Evolutionary conservation across 495 filamentous ascomycete genomes (phyloP).

Genomic region (Penicillium desertorum): DNA sequence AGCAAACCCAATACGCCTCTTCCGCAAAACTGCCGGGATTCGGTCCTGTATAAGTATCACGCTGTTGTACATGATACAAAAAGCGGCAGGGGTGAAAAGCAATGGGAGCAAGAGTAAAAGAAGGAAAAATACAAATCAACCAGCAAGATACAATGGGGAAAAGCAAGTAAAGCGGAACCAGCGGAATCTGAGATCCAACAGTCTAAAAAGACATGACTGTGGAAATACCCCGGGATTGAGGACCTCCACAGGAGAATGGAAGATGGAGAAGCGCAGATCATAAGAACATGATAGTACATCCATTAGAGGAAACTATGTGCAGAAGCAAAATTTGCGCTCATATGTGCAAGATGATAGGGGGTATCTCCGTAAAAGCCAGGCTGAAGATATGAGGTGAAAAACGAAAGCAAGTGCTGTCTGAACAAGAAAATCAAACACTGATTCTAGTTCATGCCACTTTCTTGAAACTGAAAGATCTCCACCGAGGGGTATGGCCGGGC

Average conservation of each 20-base stretch:
- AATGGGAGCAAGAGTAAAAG: constrained; percentile 17
- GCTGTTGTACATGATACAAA: constrained; percentile 24
- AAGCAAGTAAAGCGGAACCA: constrained; percentile 14
- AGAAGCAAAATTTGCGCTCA: constrained; percentile 25
- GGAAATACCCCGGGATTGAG: constrained; percentile 1
- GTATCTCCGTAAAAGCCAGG: constrained; percentile 26
- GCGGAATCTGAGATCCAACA: constrained; percentile 14
- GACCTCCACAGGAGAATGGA: constrained; percentile 18
- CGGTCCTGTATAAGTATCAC: constrained; percentile 31
- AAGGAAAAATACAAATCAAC: constrained; percentile 4
- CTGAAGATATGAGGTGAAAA: constrained; percentile 17
- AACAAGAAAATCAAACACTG: constrained; percentile 9
- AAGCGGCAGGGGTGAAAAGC: constrained; percentile 13
- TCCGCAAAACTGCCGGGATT: constrained; percentile 25
- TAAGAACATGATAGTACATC: constrained; percentile 42
- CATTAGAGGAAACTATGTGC: constrained; percentile 38
- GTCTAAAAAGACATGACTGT: constrained; percentile 27
- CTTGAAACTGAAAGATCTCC: constrained; percentile 34
- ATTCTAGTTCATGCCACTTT: constrained; percentile 22
- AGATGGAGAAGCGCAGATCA: constrained; percentile 17
- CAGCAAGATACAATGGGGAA: constrained; percentile 4
- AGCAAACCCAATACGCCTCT: constrained; percentile 27
- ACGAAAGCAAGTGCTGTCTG: constrained; percentile 22
- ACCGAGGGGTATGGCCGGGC: constrained; percentile 22
- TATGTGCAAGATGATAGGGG: constrained; percentile 29